Evolutionary conservation across 2,329 filamentous ascomycete genomes (phyloP), one percentile per base, ranked within the genome.

Genomic region (Nemania bipapillata): DNA sequence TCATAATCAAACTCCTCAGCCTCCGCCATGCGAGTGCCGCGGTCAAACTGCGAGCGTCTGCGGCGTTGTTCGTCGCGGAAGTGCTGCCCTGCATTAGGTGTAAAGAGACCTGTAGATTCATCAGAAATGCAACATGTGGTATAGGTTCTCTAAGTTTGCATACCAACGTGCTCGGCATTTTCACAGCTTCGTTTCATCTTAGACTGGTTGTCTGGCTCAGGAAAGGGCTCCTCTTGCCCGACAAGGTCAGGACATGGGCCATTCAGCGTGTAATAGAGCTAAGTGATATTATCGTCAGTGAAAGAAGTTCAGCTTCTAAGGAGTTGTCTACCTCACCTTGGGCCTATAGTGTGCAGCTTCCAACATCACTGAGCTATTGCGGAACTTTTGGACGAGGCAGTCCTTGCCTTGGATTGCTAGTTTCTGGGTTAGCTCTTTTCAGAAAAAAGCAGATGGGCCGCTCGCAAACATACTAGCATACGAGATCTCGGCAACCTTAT

Each of bases 281-380:
- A 64, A 4, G 11, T 22, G 11, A 30, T 68, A 79, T 22, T 78
- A 74, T 32, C 30, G 55, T 50, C 17, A 55, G 11, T 15, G 22
- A 54, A 28, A 17, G n/a, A 6, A 12, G 0, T 57, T 20, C 9
- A 8, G 11, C 20, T 74, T 37, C 56, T 1, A 30, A 4, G 20
- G 7, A 4, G 68, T 11, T 28, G 30, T 45, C 26, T n/a, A n/a
- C 1, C 78, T 73, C 79, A 94, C 91, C 85, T 96, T 96, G 0
- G 96, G 96, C 0, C 93, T 90, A 75, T 93, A 97, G 60, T 91
- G 89, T 0, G 89, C 85, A 11, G 90, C 87, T 80, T 98, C 94
- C 0, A 95, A 85, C 93, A 98, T 97, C 32, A 99, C 94, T 0
- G 93, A 95, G 45, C 93, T 97, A 82, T 99, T 99, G 40, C 96